These are phyloP conservation scores for Trifolium repens DNA, from an alignment of 306 rosid species.

Conservation along the genomic window DNA sequence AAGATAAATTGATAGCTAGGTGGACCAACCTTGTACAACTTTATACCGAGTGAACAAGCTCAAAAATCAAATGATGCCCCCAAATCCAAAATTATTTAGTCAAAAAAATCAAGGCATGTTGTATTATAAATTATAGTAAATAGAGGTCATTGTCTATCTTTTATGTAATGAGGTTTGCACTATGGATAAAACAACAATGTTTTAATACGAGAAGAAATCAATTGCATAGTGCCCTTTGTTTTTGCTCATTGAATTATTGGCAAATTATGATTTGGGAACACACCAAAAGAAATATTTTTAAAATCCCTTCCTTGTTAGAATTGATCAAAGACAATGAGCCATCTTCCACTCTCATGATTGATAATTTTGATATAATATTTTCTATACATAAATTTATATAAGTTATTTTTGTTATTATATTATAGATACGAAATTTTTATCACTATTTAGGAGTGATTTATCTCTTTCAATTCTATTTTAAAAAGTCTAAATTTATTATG, in stretches of 20 bases:
- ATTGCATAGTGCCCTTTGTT: conserved; percentile 30
- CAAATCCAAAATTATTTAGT: conserved; percentile 38
- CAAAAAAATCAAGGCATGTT: conserved; percentile 35
- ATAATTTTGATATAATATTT: no score
- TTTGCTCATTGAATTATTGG: conserved; percentile 44
- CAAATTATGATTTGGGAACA: conserved; percentile 29
- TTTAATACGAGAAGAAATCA: conserved; percentile 43
- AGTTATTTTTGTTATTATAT: no score
- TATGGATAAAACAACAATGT: conserved; percentile 40
- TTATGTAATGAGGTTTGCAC: conserved; percentile 41
- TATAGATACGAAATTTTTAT: no score
- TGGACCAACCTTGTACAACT: background rate
- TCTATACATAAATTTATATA: no score
- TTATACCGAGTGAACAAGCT: conserved; percentile 20
- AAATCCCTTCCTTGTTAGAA: conserved; percentile 39
- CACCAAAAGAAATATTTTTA: conserved; percentile 42
- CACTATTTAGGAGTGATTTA: no score
- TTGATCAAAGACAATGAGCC: conserved; percentile 31
- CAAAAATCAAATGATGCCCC: conserved; percentile 55
- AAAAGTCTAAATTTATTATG: no score
- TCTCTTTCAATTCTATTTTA: no score
- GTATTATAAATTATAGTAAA: conserved; percentile 34
- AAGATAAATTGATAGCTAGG: background rate
- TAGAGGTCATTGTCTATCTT: conserved; percentile 34
- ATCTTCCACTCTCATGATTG: conserved; percentile 27